Evolutionary conservation across 371 early-diverging fungal genomes (phyloP).

Genomic region (Conidiobolus incongruus): DNA sequence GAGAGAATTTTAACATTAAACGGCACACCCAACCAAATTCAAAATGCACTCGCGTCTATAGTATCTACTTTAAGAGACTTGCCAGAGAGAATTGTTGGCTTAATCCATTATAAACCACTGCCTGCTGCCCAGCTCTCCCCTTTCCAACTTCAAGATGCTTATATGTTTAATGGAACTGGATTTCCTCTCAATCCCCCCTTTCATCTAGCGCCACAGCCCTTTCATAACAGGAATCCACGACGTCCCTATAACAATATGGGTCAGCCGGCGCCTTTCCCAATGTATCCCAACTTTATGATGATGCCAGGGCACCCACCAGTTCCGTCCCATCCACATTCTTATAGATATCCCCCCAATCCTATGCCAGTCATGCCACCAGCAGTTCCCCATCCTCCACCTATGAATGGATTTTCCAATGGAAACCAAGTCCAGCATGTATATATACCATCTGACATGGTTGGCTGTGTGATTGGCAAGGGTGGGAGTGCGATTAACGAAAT

Average conservation of each 20-base stretch:
- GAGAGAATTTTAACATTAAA: slow-evolving; percentile 71
- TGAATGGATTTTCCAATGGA: too few species aligned
- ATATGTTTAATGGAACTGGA: too few species aligned
- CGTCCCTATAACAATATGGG: too few species aligned
- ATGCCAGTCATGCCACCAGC: slow-evolving; percentile 9
- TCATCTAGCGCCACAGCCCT: too few species aligned
- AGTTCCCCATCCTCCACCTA: slow-evolving; percentile 9
- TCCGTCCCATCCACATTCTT: too few species aligned
- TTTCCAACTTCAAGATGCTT: too few species aligned
- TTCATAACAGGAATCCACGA: too few species aligned
- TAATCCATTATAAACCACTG: slow-evolving; percentile 32
- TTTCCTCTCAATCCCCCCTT: too few species aligned
- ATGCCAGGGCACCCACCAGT: too few species aligned
- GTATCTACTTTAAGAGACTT: slow-evolving; percentile 35
- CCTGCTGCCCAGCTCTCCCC: too few species aligned
- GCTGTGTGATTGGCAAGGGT: slow-evolving; percentile 69
- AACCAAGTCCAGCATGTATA: slow-evolving; percentile 51
- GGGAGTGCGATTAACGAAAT: slow-evolving; percentile 74
- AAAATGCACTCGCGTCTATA: slow-evolving; percentile 53
- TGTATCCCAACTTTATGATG: too few species aligned
- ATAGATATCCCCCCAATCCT: slow-evolving; percentile 8
- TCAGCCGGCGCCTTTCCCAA: too few species aligned
- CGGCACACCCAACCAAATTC: slow-evolving; percentile 56
- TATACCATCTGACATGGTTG: slow-evolving; percentile 70
- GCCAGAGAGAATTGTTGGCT: slow-evolving; percentile 16